These are phyloP conservation scores for Niebla homalea DNA, from an alignment of 495 filamentous ascomycete species.

Conservation along the genomic window DNA sequence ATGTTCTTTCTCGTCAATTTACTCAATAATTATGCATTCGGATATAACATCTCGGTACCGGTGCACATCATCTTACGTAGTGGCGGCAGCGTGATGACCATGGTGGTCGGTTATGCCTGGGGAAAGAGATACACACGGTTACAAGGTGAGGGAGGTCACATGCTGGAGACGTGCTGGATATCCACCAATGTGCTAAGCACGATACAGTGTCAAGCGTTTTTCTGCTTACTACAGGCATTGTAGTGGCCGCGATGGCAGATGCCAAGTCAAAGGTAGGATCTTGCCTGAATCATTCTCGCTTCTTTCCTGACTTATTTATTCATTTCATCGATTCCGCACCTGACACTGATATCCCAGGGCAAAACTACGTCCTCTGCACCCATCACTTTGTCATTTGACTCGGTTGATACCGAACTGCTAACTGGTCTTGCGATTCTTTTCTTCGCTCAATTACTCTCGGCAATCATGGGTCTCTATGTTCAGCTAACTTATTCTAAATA, in stretches of 20 bases:
- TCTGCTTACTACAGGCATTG: constrained; percentile 73
- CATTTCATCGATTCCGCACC: no score
- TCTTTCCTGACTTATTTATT: not conserved
- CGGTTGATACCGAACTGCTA: constrained; percentile 33
- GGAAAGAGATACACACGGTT: constrained; percentile 70
- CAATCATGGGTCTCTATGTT: constrained; percentile 89
- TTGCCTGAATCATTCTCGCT: not conserved
- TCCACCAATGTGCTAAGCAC: not conserved
- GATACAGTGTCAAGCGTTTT: constrained; percentile 52
- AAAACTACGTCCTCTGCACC: constrained; percentile 14
- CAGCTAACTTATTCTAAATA: constrained; percentile 76
- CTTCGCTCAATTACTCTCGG: constrained; percentile 76
- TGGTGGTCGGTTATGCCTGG: constrained; percentile 71
- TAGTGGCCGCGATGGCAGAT: constrained; percentile 79
- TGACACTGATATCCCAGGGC: constrained; percentile 10
- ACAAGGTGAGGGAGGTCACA: constrained; percentile 29
- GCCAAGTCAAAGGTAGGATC: constrained; percentile 58
- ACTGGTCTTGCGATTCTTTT: constrained; percentile 74
- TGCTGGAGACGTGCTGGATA: not conserved
- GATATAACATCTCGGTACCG: constrained; percentile 90
- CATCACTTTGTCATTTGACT: not conserved
- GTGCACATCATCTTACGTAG: constrained; percentile 94
- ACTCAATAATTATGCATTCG: constrained; percentile 95
- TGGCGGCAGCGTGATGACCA: constrained; percentile 87
- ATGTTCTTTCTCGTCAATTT: constrained; percentile 88